Conservation (phyloP, 2,329 filamentous ascomycete genomes). For the Fusarium sp. region DNA sequence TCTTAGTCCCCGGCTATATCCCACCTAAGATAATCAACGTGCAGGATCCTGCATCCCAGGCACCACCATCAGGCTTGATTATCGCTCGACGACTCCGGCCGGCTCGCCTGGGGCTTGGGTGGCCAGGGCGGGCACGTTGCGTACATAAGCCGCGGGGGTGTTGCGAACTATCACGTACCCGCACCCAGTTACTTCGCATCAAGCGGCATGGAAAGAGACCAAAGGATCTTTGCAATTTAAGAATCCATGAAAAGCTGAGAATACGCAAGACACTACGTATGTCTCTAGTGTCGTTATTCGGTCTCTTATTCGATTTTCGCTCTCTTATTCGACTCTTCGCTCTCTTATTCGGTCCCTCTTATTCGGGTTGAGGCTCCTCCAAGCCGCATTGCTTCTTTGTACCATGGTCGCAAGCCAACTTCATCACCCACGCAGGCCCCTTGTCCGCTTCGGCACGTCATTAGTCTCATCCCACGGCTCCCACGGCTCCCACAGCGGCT, state of each 20-base stretch:
- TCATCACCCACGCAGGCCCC: slow-evolving; percentile 10
- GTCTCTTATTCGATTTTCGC: slow-evolving; percentile 22
- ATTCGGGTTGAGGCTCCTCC: slow-evolving; percentile 8
- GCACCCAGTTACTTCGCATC: not conserved
- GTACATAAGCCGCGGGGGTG: not conserved
- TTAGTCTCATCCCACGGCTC: slow-evolving; percentile 21
- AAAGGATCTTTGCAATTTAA: not conserved
- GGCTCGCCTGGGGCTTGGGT: slow-evolving; percentile 11
- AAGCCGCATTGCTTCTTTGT: slow-evolving; percentile 26
- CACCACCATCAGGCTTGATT: slow-evolving; percentile 30
- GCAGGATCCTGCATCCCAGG: slow-evolving; percentile 42
- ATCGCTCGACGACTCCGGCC: slow-evolving; percentile 19
- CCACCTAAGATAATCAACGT: slow-evolving; percentile 46
- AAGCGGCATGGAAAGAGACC: not conserved
- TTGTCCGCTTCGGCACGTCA: slow-evolving; percentile 21
- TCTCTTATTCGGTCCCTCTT: slow-evolving; percentile 12
- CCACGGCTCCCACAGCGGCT: slow-evolving; percentile 8
- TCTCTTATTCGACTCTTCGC: slow-evolving; percentile 31
- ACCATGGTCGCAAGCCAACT: not conserved
- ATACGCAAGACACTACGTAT: not conserved
- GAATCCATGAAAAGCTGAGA: slow-evolving; percentile 20
- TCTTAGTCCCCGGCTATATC: slow-evolving; percentile 27
- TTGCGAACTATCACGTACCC: not conserved
- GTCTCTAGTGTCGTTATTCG: slow-evolving; percentile 7
- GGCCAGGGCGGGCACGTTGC: slow-evolving; percentile 1